Evolutionary conservation across 495 filamentous ascomycete species (phyloP), one percentile per base, ranked within the genome.

Genomic region (Ramalina intermedia): DNA sequence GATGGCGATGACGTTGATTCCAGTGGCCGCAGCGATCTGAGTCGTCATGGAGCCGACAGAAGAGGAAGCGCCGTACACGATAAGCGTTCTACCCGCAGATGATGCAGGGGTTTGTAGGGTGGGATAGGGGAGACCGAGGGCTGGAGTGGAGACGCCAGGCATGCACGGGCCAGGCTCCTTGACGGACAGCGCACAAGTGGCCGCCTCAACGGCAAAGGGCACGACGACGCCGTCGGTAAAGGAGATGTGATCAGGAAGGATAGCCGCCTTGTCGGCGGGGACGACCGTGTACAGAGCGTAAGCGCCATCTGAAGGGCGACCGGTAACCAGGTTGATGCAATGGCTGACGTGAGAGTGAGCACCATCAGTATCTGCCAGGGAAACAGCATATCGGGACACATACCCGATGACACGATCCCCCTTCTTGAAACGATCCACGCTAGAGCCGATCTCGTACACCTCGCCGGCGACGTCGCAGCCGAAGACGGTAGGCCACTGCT

Each of bases 61-160:
- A 12, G 84, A 85, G 3, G 78, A 81, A 26, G 83, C 85, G 36
- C 85, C 85, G 1, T 83, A 87, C 56, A 88, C 77, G 45, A 87
- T 60, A 41, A 88, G 69, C 4, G 81, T 87, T 63, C 87, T 87
- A 67, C 81, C 80, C 48, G 71, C 65, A 16, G 43, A 41, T 4
- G 49, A 44, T 12, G 48, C 27, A n/a, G 50, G 45, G 7, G 48
- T 43, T 5, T 58, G 24, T 6, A 66, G 48, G 8, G 64, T 62
- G 13, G 64, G 64, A 41, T 61, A 64, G 14, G 58, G 63, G 18
- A 67, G 53, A 17, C 52, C 60, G n/a, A 66, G 56, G 24, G 55
- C 50, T 41, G 65, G 54, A 6, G 54, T 64, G 9, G 58, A 49
- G 24, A 66, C 54, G 36, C 61, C 57, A 33, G 58, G 60, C 55